Conservation (phyloP, 106 monocot genomes). For the Allium fistulosum region DNA sequence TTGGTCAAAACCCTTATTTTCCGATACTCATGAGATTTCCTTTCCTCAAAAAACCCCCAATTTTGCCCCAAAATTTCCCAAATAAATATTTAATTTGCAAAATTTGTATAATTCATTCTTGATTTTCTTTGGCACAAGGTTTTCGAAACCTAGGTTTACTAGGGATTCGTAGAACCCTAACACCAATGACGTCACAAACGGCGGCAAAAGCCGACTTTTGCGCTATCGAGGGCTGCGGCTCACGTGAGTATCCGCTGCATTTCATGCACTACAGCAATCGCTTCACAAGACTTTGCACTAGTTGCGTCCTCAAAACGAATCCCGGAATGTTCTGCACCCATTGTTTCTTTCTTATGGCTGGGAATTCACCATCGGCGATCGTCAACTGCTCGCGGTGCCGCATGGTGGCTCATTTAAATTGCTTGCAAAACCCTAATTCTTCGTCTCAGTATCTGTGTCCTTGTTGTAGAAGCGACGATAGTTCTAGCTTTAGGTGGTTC, state of each 20-base stretch:
- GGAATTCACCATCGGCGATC: conserved; percentile 11
- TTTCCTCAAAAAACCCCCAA: too few species aligned
- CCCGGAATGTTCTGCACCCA: conserved; percentile 50
- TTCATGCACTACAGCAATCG: conserved; percentile 46
- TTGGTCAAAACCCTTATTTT: too few species aligned
- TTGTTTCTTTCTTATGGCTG: conserved; percentile 44
- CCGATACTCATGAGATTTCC: too few species aligned
- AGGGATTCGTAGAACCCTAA: too few species aligned
- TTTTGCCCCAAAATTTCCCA: too few species aligned
- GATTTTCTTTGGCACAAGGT: too few species aligned
- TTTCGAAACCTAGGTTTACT: too few species aligned
- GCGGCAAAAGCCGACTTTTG: conserved; percentile 18
- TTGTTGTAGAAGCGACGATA: conserved; percentile 20
- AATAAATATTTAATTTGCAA: too few species aligned
- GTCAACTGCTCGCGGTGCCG: conserved; percentile 51
- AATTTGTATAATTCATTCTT: too few species aligned
- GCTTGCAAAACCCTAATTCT: conserved; percentile 26
- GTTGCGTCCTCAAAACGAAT: conserved; percentile 53
- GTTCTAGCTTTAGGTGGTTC: conserved; percentile 38
- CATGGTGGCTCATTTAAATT: conserved; percentile 37
- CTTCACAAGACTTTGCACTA: conserved; percentile 54
- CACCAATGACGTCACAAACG: background rate
- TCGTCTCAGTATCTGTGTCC: conserved; percentile 32
- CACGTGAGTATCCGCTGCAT: conserved; percentile 52
- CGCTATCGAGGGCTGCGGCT: conserved; percentile 49